phyloP scores from a whole-genome alignment of 495 filamentous ascomycete species.

The Penicillium paradoxum region DNA sequence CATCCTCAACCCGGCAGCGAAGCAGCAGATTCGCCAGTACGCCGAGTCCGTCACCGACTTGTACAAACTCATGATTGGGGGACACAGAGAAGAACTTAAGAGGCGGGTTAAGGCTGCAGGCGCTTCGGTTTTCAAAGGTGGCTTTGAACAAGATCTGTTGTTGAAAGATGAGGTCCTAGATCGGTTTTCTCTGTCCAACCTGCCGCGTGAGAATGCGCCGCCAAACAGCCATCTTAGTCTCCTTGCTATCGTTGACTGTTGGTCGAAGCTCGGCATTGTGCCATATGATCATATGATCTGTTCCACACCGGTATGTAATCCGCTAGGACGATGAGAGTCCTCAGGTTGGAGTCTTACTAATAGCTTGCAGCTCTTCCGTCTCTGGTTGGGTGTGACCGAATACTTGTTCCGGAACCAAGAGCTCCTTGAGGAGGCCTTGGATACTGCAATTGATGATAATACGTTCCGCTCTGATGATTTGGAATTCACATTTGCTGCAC shows the following conservation, averaged over 20 bases:
- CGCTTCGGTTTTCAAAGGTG: constrained; percentile 67
- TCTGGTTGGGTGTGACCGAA: constrained; percentile 97
- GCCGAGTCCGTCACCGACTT: constrained; percentile 87
- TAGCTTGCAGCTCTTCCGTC: constrained; percentile 68
- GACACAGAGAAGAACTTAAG: constrained; percentile 73
- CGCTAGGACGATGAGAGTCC: background rate
- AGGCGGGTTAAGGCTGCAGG: constrained; percentile 72
- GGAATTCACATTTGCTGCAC: constrained; percentile 94
- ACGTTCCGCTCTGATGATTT: constrained; percentile 88
- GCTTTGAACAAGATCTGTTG: constrained; percentile 57
- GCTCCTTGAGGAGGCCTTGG: constrained; percentile 77
- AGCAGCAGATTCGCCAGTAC: constrained; percentile 89
- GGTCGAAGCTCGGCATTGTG: constrained; percentile 86
- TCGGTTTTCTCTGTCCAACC: constrained; percentile 71
- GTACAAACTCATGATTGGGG: constrained; percentile 92
- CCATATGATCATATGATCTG: constrained; percentile 99
- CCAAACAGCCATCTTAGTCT: constrained; percentile 91
- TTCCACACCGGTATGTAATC: constrained; percentile 70
- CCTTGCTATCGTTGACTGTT: constrained; percentile 98
- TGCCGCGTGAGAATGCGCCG: constrained; percentile 53
- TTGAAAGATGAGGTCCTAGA: constrained; percentile 82
- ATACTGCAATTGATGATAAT: constrained; percentile 79
- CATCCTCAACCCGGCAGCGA: constrained; percentile 89
- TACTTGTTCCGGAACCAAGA: constrained; percentile 85
- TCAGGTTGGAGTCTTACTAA: constrained; percentile 9